These are phyloP conservation scores for Scenedesmus sp. DNA, from an alignment of 163 green algal genomes.

Conservation along the genomic window DNA sequence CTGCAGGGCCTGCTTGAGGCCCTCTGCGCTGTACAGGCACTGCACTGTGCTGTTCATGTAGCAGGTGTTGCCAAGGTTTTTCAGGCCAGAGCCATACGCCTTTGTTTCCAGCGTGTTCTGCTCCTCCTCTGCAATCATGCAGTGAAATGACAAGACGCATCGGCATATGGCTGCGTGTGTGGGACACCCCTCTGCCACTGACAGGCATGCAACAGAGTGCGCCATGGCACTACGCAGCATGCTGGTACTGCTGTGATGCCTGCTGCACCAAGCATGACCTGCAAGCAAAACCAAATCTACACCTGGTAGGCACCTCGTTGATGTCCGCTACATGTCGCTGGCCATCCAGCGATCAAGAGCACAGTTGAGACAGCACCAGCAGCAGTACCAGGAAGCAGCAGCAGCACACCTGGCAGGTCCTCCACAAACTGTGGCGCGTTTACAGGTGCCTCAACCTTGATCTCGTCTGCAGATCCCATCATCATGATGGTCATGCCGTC, in stretches of 20 bases:
- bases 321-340: not conserved
- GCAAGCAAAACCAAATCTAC: not conserved
- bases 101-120: slow-evolving; percentile 79
- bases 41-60: slow-evolving; percentile 99
- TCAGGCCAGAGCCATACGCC: slow-evolving; percentile 89
- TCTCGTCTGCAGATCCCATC: slow-evolving; percentile 95
- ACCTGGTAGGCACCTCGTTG: not conserved
- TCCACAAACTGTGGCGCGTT: slow-evolving; percentile 91
- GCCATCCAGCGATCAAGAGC: not conserved
- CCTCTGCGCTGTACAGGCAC: slow-evolving; percentile 92
- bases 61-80: slow-evolving; percentile 98
- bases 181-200: not conserved
- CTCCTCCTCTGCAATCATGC: slow-evolving; percentile 74
- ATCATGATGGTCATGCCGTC: slow-evolving; percentile 95
- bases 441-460: slow-evolving; percentile 82
- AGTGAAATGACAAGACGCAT: not conserved
- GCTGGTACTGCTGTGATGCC: not conserved
- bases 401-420: slow-evolving; percentile 84
- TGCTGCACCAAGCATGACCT: not conserved
- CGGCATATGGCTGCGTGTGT: no score
- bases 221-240: not conserved
- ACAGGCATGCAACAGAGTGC: not conserved
- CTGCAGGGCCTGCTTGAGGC: slow-evolving; percentile 82
- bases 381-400: not conserved
- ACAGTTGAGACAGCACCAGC: not conserved